Conservation (phyloP, 768 basidiomycete species). For the Guyanaporus albipodus region DNA sequence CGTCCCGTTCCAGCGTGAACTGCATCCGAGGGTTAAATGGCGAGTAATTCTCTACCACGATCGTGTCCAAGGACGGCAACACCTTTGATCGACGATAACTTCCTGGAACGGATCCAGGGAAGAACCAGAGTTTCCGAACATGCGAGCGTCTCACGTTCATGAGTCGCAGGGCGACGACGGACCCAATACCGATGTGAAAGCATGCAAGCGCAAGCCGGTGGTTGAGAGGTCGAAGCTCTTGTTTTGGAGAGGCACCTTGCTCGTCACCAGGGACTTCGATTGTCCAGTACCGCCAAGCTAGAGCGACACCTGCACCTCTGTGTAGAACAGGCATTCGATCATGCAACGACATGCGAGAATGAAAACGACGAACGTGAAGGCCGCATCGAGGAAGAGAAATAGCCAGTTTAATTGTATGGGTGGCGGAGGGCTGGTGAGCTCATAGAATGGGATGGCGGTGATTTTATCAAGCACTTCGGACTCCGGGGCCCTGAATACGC, state of each 20-base stretch:
- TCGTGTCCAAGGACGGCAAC: slow-evolving; percentile 23
- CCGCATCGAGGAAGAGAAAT: slow-evolving; percentile 26
- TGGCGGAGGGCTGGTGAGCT: slow-evolving; percentile 15
- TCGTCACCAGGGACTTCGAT: slow-evolving; percentile 13
- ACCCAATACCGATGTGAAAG: slow-evolving; percentile 28
- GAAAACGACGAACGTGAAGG: slow-evolving; percentile 27
- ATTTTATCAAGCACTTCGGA: slow-evolving; percentile 17
- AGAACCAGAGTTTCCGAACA: slow-evolving; percentile 31
- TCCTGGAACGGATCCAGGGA: slow-evolving; percentile 24
- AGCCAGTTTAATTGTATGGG: slow-evolving; percentile 25
- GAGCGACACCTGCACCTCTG: slow-evolving; percentile 24
- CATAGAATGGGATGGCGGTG: slow-evolving; percentile 24
- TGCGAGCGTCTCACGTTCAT: slow-evolving; percentile 26
- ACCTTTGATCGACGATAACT: slow-evolving; percentile 16
- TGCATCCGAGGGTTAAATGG: slow-evolving; percentile 15
- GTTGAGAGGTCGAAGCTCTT: slow-evolving; percentile 28
- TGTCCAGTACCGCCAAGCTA: slow-evolving; percentile 30
- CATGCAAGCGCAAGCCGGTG: slow-evolving; percentile 28
- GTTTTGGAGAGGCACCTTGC: slow-evolving; percentile 12
- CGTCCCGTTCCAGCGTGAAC: slow-evolving; percentile 24
- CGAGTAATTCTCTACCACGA: slow-evolving; percentile 25
- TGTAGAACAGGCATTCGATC: neutral
- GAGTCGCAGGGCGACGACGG: slow-evolving; percentile 26
- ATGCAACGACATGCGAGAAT: neutral
- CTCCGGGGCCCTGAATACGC: slow-evolving; percentile 12